These are phyloP conservation scores for Chondrus crispus DNA, from an alignment of 23 red algal genomes.

Conservation along the genomic window DNA sequence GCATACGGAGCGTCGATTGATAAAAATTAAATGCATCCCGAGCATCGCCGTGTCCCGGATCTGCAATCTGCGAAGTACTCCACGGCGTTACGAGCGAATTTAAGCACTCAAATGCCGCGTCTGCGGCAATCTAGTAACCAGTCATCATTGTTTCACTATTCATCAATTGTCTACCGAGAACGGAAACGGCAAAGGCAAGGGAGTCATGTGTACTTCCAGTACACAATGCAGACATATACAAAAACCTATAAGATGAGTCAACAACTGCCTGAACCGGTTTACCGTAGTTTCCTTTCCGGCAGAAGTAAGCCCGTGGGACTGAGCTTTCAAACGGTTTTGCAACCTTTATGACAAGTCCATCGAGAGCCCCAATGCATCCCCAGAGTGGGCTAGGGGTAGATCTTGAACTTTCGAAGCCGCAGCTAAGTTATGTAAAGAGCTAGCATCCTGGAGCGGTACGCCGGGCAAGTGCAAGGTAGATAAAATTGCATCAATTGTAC, in stretches of 20 bases:
- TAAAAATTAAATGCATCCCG: not conserved
- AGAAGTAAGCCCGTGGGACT: not conserved
- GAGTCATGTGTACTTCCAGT: slow-evolving; percentile 21
- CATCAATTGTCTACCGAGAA: not conserved
- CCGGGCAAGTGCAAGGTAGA: not conserved
- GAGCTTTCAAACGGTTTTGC: not conserved
- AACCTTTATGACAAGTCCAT: not conserved
- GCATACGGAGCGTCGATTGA: not conserved
- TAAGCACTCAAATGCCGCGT: not conserved
- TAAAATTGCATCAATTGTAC: not conserved
- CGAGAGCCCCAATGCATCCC: slow-evolving; percentile 2
- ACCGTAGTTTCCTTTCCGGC: not conserved
- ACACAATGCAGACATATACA: not conserved
- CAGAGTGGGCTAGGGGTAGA: not conserved
- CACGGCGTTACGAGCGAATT: not conserved
- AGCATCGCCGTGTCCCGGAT: not conserved
- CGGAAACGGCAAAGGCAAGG: not conserved
- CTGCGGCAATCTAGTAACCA: not conserved
- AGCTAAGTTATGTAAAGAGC: not conserved
- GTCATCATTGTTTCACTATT: not conserved
- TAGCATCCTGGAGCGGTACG: not conserved
- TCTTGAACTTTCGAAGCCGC: not conserved
- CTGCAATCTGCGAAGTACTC: not conserved
- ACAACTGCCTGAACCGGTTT: slow-evolving; percentile 15
- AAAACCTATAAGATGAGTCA: not conserved